These are phyloP conservation scores for Exobasidium rhododendri DNA, from an alignment of 1,284 basidiomycete genomes.

Conservation along the genomic window DNA sequence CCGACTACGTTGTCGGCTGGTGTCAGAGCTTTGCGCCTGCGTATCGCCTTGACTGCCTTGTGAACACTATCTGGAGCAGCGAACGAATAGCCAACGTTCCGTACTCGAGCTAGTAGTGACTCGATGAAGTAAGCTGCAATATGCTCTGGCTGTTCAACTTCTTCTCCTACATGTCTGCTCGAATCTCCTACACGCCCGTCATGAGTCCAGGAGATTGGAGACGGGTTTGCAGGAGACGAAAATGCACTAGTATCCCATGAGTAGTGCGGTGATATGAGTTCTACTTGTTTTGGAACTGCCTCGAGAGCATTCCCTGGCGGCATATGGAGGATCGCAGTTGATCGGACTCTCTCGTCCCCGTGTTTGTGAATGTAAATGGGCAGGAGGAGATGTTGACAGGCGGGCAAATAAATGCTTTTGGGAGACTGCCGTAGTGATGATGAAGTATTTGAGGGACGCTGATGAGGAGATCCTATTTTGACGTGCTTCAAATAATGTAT, in stretches of 20 bases:
- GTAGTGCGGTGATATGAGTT: constrained; percentile 6
- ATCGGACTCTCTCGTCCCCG: no score
- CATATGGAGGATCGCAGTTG: no score
- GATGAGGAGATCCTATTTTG: no score
- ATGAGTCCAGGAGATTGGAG: neutral
- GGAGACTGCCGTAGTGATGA: no score
- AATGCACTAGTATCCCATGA: constrained; percentile 4
- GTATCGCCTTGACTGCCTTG: neutral
- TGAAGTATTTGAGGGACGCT: no score
- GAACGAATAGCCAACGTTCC: neutral
- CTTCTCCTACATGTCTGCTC: neutral
- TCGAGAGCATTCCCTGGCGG: neutral
- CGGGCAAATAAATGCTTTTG: no score
- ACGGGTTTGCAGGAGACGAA: neutral
- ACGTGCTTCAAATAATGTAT: no score
- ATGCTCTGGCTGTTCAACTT: constrained; percentile 1
- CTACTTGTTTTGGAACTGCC: constrained; percentile 20
- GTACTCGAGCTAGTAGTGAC: neutral
- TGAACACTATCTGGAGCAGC: constrained; percentile 5
- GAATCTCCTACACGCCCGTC: neutral
- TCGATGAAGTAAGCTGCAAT: constrained; percentile 3
- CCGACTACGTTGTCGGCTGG: neutral
- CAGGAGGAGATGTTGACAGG: no score
- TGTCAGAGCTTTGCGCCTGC: neutral
- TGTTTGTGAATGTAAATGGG: no score